Evolutionary conservation across 805 yeast species (phyloP), one percentile per base, ranked within the genome.

Genomic region (Hanseniaspora nectarophila): DNA sequence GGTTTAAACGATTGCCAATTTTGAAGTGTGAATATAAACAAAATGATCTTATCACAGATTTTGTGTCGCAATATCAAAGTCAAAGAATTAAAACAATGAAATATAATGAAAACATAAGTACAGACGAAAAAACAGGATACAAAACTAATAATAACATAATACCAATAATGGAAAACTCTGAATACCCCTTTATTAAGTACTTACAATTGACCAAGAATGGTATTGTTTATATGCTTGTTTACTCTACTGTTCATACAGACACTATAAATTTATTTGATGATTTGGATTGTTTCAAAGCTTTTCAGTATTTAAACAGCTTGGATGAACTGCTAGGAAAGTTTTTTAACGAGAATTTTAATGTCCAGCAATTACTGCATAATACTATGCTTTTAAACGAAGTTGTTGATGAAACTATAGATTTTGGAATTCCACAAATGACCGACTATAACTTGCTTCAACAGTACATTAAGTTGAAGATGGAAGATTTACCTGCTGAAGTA

Each of bases 371-470:
- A 12, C 20, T n/a, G 8, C 6, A 21, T n/a, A 95, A 87, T 64
- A 75, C 77, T 57, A 78, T 81, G 32, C 70, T 87, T 45, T 75
- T 87, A 7, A 82, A 82, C 65, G 96, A 88, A 63, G 67, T 87
- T n/a, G 66, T 87, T 42, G 96, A 87, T 62, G 96, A 87, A 61
- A 83, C 87, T 73, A 75, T 85, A 78, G 96, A 88, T 64, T 83
- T 76, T 65, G 96, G 96, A 8, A 67, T 83, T n/a, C 80, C 87
- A 1, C 96, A 88, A 66, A 71, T 83, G 50, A 84, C 95, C 0
- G 95, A 88, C 60, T 76, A 79, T 48, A 82, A 81, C 56, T 75
- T 88, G 12, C 71, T 88, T 51, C 79, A 78, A 59, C 95, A 87
- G 62, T 88, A 83, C 61, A 81, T 83, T 56, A 81, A 84, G 54